phyloP scores from a whole-genome alignment of 495 filamentous ascomycete genomes.

The Aspergillus egyptiacus region DNA sequence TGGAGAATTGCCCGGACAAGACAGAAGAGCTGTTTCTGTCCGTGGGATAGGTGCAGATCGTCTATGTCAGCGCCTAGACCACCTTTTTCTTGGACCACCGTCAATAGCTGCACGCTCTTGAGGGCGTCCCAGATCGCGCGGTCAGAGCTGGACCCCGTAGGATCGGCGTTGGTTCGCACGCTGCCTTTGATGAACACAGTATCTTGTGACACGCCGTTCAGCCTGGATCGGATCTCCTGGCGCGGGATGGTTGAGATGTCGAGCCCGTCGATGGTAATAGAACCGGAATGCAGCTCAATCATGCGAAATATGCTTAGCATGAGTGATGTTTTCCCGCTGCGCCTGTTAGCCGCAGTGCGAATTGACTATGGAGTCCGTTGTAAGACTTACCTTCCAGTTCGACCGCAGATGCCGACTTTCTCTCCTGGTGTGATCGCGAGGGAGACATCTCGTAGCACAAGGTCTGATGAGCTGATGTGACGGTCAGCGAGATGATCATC shows the following conservation, averaged over 20 bases:
- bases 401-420: constrained; percentile 51
- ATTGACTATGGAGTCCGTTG: too few species aligned
- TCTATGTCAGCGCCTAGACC: constrained; percentile 36
- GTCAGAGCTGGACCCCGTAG: constrained; percentile 19
- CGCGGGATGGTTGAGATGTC: constrained; percentile 32
- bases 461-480: constrained; percentile 26
- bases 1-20: constrained; percentile 9
- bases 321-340: constrained; percentile 39
- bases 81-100: constrained; percentile 30
- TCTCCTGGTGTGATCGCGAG: constrained; percentile 48
- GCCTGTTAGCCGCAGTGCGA: too few species aligned
- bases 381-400: constrained; percentile 37
- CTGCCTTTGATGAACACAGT: constrained; percentile 47
- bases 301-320: constrained; percentile 39
- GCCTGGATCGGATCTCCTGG: constrained; percentile 24
- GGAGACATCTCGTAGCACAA: constrained; percentile 45
- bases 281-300: constrained; percentile 29
- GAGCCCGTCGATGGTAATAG: constrained; percentile 36
- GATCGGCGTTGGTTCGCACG: constrained; percentile 44
- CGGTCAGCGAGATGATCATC: not conserved
- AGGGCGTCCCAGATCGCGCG: constrained; percentile 34
- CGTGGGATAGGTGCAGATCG: constrained; percentile 11
- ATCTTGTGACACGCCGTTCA: constrained; percentile 46
- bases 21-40: constrained; percentile 11
- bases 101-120: constrained; percentile 34